A percentile compares a stretch with the other conserved stretches of the same genome.
These are phyloP conservation scores for Zygosaccharomyces bisporus DNA, from an alignment of 805 yeast genomes.

Conservation along the genomic window DNA sequence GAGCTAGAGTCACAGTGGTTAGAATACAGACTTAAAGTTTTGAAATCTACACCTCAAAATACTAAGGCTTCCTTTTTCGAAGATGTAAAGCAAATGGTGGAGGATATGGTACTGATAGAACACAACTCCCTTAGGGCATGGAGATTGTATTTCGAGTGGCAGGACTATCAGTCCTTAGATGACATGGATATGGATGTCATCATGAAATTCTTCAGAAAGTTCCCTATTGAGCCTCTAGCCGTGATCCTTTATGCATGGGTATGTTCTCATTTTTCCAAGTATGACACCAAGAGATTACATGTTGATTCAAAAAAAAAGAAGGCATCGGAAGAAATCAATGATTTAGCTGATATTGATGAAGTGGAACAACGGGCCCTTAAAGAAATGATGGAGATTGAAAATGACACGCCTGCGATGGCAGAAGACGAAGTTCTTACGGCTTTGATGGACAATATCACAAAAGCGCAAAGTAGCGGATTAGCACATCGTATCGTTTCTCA, in stretches of 20 bases:
- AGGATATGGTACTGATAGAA: conserved; percentile 68
- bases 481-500: conserved; percentile 63
- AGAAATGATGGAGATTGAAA: conserved; percentile 27
- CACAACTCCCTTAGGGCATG: conserved; percentile 64
- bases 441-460: conserved; percentile 49
- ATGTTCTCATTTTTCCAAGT: conserved; percentile 66
- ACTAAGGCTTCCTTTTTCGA: conserved; percentile 39
- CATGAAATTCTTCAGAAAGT: conserved; percentile 50
- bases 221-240: conserved; percentile 60
- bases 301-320: conserved; percentile 11
- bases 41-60: conserved; percentile 49
- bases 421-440: conserved; percentile 51
- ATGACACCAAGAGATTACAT: conserved; percentile 35
- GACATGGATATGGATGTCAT: conserved; percentile 48
- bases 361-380: conserved; percentile 22
- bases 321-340: conserved; percentile 12
- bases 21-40: conserved; percentile 50
- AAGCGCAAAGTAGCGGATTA: conserved; percentile 47
- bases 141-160: conserved; percentile 71
- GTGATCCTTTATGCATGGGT: conserved; percentile 58
- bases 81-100: conserved; percentile 53
- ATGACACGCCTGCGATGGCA: conserved; percentile 29
- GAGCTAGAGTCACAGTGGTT: conserved; percentile 57
- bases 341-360: conserved; percentile 25
- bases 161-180: conserved; percentile 50